phyloP scores from a whole-genome alignment of 768 basidiomycete species.

The Rhodocollybia butyracea region DNA sequence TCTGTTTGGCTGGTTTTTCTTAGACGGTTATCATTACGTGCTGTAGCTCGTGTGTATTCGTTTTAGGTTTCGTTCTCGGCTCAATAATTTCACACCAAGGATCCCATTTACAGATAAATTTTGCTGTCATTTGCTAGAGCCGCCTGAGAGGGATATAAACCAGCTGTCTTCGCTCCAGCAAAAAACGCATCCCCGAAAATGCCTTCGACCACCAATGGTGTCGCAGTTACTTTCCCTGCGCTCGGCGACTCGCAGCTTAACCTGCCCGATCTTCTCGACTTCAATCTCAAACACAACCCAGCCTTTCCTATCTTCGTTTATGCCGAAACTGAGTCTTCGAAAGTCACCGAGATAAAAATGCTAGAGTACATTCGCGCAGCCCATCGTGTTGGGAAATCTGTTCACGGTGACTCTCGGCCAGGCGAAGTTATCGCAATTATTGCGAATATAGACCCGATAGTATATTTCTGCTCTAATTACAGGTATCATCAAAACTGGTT shows the following conservation, averaged over 20 bases:
- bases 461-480: conserved; percentile 24
- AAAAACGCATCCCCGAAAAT: too few species aligned
- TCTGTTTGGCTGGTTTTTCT: too few species aligned
- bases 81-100: too few species aligned
- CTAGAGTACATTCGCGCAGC: conserved; percentile 25
- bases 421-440: conserved; percentile 28
- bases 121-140: too few species aligned
- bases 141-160: too few species aligned
- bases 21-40: too few species aligned
- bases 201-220: too few species aligned
- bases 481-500: conserved; percentile 24
- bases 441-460: conserved; percentile 25
- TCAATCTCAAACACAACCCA: conserved; percentile 32
- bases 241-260: conserved; percentile 13
- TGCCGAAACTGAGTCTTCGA: conserved; percentile 15
- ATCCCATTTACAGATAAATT: too few species aligned
- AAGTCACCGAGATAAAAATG: conserved; percentile 17
- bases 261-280: conserved; percentile 30
- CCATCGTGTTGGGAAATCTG: conserved; percentile 24
- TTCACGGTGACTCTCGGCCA: conserved; percentile 13
- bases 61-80: too few species aligned
- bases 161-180: too few species aligned
- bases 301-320: conserved; percentile 28
- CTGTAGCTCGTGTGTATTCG: too few species aligned
- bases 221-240: not conserved